phyloP scores from a whole-genome alignment of 345 rosid species.

The Arabis hirsuta region DNA sequence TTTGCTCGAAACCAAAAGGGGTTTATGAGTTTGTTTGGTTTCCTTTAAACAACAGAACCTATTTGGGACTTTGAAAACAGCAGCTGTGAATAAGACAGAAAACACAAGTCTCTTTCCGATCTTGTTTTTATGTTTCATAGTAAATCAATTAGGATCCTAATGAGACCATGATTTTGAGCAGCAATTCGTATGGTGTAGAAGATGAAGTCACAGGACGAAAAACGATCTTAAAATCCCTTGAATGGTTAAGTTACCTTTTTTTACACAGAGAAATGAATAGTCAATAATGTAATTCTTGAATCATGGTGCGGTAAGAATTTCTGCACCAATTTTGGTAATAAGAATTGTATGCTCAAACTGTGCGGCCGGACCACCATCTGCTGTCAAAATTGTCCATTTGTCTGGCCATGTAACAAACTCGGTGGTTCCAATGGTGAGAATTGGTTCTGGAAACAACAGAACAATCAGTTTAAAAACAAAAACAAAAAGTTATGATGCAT shows the following conservation, averaged over 20 bases:
- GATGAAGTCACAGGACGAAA: neutral
- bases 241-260: neutral
- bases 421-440: conserved; percentile 69
- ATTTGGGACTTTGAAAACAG: too few relatives aligned
- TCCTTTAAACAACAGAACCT: too few relatives aligned
- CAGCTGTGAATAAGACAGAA: too few relatives aligned
- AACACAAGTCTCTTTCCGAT: too few relatives aligned
- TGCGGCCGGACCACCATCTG: conserved; percentile 81
- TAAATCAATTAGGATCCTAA: too few relatives aligned
- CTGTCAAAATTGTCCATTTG: conserved; percentile 85
- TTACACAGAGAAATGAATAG: neutral
- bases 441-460: conserved; percentile 61
- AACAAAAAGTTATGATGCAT: neutral
- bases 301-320: conserved; percentile 67
- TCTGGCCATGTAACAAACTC: conserved; percentile 84
- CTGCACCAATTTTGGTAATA: conserved; percentile 77
- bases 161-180: too few relatives aligned
- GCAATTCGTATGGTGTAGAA: neutral
- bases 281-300: neutral
- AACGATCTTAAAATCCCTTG: neutral
- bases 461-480: neutral
- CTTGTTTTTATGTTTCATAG: too few relatives aligned
- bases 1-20: too few relatives aligned
- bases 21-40: too few relatives aligned
- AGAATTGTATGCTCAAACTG: conserved; percentile 90